Evolutionary conservation across 2,329 filamentous ascomycete genomes (phyloP).

Genomic region (Coniochaeta sp.): DNA sequence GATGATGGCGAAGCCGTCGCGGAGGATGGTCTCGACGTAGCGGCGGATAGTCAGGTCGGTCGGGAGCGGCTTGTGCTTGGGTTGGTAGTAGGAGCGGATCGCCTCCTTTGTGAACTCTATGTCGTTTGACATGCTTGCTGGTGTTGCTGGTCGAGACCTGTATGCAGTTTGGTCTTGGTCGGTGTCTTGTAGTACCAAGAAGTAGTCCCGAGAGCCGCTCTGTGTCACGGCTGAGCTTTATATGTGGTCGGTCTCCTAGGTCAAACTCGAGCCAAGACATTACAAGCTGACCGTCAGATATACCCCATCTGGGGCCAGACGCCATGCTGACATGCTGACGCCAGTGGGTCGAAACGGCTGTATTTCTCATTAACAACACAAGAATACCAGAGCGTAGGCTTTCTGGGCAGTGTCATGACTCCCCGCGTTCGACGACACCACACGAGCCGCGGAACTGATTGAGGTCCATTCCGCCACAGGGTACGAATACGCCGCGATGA

Average conservation of each 20-base stretch:
- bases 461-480: no score
- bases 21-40: background rate
- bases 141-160: background rate
- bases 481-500: background rate
- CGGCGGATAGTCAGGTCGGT: conserved; percentile 1
- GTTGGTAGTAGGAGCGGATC: background rate
- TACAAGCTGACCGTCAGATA: background rate
- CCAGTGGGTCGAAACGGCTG: background rate
- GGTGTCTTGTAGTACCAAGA: background rate
- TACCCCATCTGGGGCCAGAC: background rate
- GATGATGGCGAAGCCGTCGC: conserved; percentile 27
- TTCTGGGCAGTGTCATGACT: no score
- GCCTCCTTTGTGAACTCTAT: background rate
- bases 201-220: background rate
- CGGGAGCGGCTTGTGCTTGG: background rate
- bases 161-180: background rate
- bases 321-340: background rate
- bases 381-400: background rate
- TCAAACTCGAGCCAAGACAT: background rate
- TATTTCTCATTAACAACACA: background rate
- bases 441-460: no score
- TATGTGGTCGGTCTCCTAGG: background rate
- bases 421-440: no score
- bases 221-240: background rate
- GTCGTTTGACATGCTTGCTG: background rate